phyloP scores from a whole-genome alignment of 179 eudicot genomes.

The Silene noctiflora region DNA sequence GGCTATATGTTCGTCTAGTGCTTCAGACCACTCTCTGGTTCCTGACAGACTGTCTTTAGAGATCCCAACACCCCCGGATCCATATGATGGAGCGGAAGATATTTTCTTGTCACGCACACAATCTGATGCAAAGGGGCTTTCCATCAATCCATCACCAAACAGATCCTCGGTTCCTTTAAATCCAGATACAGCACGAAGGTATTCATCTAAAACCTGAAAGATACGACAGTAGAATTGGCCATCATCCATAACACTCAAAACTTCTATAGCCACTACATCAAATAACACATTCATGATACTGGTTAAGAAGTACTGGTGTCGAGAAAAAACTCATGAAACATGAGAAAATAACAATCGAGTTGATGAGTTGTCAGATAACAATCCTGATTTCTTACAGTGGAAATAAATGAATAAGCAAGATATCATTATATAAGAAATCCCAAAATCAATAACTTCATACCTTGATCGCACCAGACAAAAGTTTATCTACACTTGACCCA shows the following conservation, averaged over 20 bases:
- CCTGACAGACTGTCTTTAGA: constrained; percentile 47
- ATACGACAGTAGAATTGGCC: constrained; percentile 2
- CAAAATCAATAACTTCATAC: constrained; percentile 30
- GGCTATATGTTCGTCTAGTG: constrained; percentile 67
- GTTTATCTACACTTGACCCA: constrained; percentile 57
- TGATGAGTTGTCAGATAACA: neutral
- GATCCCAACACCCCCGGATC: constrained; percentile 34
- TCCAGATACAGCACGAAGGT: constrained; percentile 93
- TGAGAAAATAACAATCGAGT: neutral
- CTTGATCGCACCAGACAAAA: constrained; percentile 69
- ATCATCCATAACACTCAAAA: neutral
- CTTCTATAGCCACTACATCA: neutral
- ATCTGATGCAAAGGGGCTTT: constrained; percentile 78
- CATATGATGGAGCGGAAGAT: constrained; percentile 89
- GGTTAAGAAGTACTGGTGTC: neutral
- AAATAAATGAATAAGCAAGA: constrained; percentile 3
- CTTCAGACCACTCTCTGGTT: constrained; percentile 64
- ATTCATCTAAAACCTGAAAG: constrained; percentile 84
- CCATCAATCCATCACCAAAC: constrained; percentile 57
- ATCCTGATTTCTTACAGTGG: constrained; percentile 1
- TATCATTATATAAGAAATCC: neutral
- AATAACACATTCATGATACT: neutral
- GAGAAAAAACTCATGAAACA: neutral
- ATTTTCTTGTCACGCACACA: constrained; percentile 66
- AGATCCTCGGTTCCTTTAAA: constrained; percentile 94